Conservation (phyloP, 352 stramenopile genomes). For the Pythium periplocum region DNA sequence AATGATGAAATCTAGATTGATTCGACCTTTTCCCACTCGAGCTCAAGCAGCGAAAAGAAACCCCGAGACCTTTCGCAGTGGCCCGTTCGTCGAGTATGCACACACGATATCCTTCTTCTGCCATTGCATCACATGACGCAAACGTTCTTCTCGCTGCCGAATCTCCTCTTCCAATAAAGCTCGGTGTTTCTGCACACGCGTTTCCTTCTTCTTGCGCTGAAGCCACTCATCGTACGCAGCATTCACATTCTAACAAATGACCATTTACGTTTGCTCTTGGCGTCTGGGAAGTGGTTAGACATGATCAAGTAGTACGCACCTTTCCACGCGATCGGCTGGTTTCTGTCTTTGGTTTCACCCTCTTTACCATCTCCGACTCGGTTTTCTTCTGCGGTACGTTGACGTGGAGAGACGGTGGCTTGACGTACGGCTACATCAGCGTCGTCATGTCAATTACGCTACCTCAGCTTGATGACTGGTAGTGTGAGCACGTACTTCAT, state of each 20-base stretch:
- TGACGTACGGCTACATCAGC: conserved; percentile 15
- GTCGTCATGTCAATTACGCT: no score
- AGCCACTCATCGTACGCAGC: conserved; percentile 39
- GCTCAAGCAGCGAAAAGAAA: no score
- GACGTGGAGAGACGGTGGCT: conserved; percentile 47
- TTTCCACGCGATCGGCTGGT: no score
- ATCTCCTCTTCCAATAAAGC: conserved; percentile 18
- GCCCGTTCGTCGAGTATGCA: conserved; percentile 53
- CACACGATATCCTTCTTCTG: conserved; percentile 65
- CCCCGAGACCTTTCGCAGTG: no score
- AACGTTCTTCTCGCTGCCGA: conserved; percentile 22
- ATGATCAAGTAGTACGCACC: no score
- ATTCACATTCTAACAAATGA: not conserved
- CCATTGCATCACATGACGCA: conserved; percentile 44
- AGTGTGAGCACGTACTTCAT: conserved; percentile 4
- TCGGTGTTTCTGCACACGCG: conserved; percentile 31
- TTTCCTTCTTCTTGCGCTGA: conserved; percentile 39
- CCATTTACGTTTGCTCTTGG: not conserved
- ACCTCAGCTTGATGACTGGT: no score
- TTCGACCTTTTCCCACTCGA: no score
- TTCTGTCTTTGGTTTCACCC: no score
- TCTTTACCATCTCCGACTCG: no score
- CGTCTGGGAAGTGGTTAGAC: not conserved
- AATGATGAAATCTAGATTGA: conserved; percentile 29
- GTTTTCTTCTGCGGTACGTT: conserved; percentile 18